Conservation (phyloP, 371 early-diverging fungal genomes). For the Mortierella sp. region DNA sequence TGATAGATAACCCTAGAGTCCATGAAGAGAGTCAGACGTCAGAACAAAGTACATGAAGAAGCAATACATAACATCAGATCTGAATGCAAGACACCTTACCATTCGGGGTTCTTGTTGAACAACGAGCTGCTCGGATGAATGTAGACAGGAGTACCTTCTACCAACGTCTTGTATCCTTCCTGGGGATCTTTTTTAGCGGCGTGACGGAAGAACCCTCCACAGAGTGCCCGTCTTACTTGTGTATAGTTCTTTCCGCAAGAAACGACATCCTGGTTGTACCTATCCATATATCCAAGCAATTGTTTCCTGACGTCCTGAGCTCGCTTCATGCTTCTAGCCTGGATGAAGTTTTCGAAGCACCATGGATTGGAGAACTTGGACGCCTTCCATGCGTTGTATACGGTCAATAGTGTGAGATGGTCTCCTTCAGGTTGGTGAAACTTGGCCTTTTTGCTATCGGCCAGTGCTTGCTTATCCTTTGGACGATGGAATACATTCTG, state of each 20-base stretch:
- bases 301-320: slow-evolving; percentile 96
- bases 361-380: slow-evolving; percentile 90
- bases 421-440: slow-evolving; percentile 99
- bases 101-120: slow-evolving; percentile 96
- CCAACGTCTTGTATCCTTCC: slow-evolving; percentile 96
- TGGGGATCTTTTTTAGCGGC: slow-evolving; percentile 97
- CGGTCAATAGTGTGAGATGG: slow-evolving; percentile 94
- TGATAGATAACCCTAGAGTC: slow-evolving; percentile 92
- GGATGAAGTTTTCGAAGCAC: slow-evolving; percentile 97
- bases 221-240: slow-evolving; percentile 89
- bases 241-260: slow-evolving; percentile 93
- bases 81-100: slow-evolving; percentile 63
- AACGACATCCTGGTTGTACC: slow-evolving; percentile 92
- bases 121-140: slow-evolving; percentile 96
- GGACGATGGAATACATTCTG: slow-evolving; percentile 97
- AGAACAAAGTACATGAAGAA: background rate
- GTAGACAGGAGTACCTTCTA: slow-evolving; percentile 96
- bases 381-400: slow-evolving; percentile 95
- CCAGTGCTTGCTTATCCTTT: slow-evolving; percentile 93
- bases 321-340: slow-evolving; percentile 88
- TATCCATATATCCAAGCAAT: slow-evolving; percentile 95
- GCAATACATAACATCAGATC: background rate
- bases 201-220: slow-evolving; percentile 94
- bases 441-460: slow-evolving; percentile 95
- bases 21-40: no score